A percentile compares a stretch with the other conserved stretches of the same genome.
Evolutionary conservation across 2,329 filamentous ascomycete species (phyloP).

Genomic region (Aspergillaceae sp.): DNA sequence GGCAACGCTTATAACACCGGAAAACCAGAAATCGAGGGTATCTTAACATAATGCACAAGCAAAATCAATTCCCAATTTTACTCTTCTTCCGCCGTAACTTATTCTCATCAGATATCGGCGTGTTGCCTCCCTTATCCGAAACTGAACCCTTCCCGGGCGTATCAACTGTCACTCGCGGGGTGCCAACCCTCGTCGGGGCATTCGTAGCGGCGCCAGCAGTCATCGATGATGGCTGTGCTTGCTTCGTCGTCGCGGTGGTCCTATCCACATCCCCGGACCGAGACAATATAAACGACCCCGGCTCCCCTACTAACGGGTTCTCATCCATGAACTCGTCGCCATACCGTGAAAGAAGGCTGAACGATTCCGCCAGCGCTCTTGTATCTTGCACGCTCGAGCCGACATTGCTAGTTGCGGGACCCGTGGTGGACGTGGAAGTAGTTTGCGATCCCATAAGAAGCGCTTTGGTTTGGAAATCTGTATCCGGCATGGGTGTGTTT

Average conservation of each 20-base stretch:
- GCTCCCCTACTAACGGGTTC: slow-evolving; percentile 54
- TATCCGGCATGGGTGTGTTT: slow-evolving; percentile 38
- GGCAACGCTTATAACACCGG: too few species aligned
- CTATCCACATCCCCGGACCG: slow-evolving; percentile 27
- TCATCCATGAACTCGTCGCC: slow-evolving; percentile 58
- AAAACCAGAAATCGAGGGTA: slow-evolving; percentile 10
- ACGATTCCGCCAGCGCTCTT: slow-evolving; percentile 39
- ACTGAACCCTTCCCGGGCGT: slow-evolving; percentile 21
- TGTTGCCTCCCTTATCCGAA: slow-evolving; percentile 24
- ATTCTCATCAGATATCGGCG: slow-evolving; percentile 27
- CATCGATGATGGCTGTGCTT: slow-evolving; percentile 3
- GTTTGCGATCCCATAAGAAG: slow-evolving; percentile 16
- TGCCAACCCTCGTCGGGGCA: slow-evolving; percentile 14
- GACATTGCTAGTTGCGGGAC: slow-evolving; percentile 4
- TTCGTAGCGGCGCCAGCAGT: slow-evolving; percentile 1
- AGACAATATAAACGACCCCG: slow-evolving; percentile 52
- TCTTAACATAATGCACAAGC: slow-evolving; percentile 7
- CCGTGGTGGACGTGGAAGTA: not conserved
- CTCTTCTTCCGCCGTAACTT: slow-evolving; percentile 30
- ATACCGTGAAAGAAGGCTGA: slow-evolving; percentile 45
- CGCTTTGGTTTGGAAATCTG: slow-evolving; percentile 21
- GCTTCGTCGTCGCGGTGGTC: slow-evolving; percentile 11
- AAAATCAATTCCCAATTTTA: slow-evolving; percentile 19
- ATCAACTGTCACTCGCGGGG: slow-evolving; percentile 26
- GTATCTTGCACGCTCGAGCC: slow-evolving; percentile 27